A percentile compares a stretch with the other conserved stretches of the same genome.
phyloP scores from a whole-genome alignment of 768 basidiomycete genomes.

The Boletus subcaerulescens region DNA sequence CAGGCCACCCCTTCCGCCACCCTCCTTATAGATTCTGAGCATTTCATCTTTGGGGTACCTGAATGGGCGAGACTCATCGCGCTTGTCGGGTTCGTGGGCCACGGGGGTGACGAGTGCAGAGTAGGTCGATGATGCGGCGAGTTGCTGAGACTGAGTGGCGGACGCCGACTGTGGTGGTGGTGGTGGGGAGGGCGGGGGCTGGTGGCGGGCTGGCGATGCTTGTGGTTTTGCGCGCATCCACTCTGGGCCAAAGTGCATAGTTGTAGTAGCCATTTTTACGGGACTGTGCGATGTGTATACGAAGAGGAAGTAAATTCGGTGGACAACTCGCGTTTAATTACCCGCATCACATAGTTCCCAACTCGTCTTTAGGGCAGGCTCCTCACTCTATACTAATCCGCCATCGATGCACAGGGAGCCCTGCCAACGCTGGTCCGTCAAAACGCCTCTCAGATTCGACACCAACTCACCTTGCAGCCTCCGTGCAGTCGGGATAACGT shows the following conservation, averaged over 20 bases:
- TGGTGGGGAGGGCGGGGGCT: slow-evolving; percentile 59
- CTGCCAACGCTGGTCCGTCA: slow-evolving; percentile 36
- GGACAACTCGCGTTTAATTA: slow-evolving; percentile 28
- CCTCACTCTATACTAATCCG: slow-evolving; percentile 45
- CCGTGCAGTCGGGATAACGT: slow-evolving; percentile 80
- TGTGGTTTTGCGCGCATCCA: slow-evolving; percentile 87
- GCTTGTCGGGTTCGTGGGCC: slow-evolving; percentile 51
- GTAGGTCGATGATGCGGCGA: slow-evolving; percentile 73
- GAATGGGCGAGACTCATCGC: slow-evolving; percentile 74
- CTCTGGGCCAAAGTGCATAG: slow-evolving; percentile 90
- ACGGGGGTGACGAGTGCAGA: slow-evolving; percentile 48
- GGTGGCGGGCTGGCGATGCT: slow-evolving; percentile 44
- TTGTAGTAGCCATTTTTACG: slow-evolving; percentile 52
- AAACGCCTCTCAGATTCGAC: not conserved
- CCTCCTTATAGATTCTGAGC: slow-evolving; percentile 79
- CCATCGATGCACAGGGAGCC: slow-evolving; percentile 69
- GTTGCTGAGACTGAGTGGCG: slow-evolving; percentile 44
- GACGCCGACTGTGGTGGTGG: slow-evolving; percentile 40
- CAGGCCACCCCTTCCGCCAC: slow-evolving; percentile 67
- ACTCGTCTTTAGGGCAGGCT: slow-evolving; percentile 34
- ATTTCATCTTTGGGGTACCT: slow-evolving; percentile 84
- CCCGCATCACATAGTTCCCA: slow-evolving; percentile 6
- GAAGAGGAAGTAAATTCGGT: slow-evolving; percentile 1
- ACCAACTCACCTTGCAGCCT: slow-evolving; percentile 73
- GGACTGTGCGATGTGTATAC: not conserved